phyloP scores from a whole-genome alignment of 2,329 filamentous ascomycete genomes.

The Rachicladosporium sp. region DNA sequence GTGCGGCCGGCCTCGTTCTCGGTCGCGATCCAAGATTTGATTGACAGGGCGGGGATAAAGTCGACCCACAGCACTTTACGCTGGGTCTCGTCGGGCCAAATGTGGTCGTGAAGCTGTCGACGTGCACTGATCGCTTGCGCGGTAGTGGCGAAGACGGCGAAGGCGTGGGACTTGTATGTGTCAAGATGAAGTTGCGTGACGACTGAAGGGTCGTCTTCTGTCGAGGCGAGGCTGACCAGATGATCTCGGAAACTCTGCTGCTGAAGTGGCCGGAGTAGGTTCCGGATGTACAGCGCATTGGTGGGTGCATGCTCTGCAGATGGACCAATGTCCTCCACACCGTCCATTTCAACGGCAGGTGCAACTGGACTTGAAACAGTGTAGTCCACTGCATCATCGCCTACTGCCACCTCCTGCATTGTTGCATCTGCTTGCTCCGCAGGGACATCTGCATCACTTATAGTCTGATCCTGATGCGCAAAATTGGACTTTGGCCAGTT shows the following conservation, averaged over 20 bases:
- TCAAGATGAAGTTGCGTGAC: conserved; percentile 69
- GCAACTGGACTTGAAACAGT: background rate
- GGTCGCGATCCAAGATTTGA: conserved; percentile 55
- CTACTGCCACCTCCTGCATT: conserved; percentile 13
- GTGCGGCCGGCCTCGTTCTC: conserved; percentile 43
- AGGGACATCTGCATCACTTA: conserved; percentile 4
- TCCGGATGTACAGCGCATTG: conserved; percentile 71
- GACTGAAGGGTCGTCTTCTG: conserved; percentile 33
- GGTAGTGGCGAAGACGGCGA: conserved; percentile 58
- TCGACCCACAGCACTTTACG: conserved; percentile 80
- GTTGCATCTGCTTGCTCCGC: conserved; percentile 9
- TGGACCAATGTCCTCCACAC: conserved; percentile 3
- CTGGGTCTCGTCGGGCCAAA: conserved; percentile 80
- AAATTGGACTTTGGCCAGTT: conserved; percentile 3
- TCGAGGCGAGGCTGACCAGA: conserved; percentile 55
- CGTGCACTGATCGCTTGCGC: conserved; percentile 67
- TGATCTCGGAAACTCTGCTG: conserved; percentile 54
- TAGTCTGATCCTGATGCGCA: no score
- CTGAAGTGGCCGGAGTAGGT: conserved; percentile 79
- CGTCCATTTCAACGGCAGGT: background rate
- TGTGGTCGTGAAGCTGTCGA: conserved; percentile 58
- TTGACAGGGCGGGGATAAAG: conserved; percentile 67
- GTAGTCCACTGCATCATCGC: conserved; percentile 20
- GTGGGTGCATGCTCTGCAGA: conserved; percentile 37
- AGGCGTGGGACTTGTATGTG: conserved; percentile 74